A percentile compares a stretch with the other conserved stretches of the same genome.
Conservation (phyloP, 306 rosid genomes). For the Vachellia collinsii region DNA sequence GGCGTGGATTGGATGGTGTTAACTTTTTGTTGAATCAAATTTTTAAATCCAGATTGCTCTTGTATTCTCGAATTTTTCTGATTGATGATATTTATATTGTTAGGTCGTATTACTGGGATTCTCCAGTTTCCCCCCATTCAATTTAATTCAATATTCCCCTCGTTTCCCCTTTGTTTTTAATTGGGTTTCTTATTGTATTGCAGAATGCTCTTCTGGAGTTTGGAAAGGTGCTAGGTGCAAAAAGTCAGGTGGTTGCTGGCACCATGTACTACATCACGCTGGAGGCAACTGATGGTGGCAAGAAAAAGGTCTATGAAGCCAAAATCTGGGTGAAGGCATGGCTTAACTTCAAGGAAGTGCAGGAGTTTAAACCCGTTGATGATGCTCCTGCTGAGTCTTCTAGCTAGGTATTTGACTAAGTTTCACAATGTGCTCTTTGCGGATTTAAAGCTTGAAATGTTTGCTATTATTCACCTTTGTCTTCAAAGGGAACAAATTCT, state of each 20-base stretch:
- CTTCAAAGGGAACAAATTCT: neutral
- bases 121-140: neutral
- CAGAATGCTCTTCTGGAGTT: constrained; percentile 48
- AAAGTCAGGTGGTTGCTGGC: constrained; percentile 53
- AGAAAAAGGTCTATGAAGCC: constrained; percentile 50
- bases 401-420: constrained; percentile 16
- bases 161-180: neutral
- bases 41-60: neutral
- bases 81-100: neutral
- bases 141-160: neutral
- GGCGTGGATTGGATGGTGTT: neutral
- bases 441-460: neutral
- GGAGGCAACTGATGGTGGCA: constrained; percentile 55
- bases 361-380: constrained; percentile 54
- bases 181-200: neutral
- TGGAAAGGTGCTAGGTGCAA: constrained; percentile 46
- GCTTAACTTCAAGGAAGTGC: constrained; percentile 58
- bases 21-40: neutral
- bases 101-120: neutral
- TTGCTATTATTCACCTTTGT: neutral
- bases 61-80: neutral
- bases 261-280: constrained; percentile 43
- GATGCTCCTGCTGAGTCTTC: constrained; percentile 36
- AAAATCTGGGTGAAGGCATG: constrained; percentile 58
- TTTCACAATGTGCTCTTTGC: neutral